These are phyloP conservation scores for Crassisporium funariophilum DNA, from an alignment of 768 basidiomycete genomes.

Conservation along the genomic window DNA sequence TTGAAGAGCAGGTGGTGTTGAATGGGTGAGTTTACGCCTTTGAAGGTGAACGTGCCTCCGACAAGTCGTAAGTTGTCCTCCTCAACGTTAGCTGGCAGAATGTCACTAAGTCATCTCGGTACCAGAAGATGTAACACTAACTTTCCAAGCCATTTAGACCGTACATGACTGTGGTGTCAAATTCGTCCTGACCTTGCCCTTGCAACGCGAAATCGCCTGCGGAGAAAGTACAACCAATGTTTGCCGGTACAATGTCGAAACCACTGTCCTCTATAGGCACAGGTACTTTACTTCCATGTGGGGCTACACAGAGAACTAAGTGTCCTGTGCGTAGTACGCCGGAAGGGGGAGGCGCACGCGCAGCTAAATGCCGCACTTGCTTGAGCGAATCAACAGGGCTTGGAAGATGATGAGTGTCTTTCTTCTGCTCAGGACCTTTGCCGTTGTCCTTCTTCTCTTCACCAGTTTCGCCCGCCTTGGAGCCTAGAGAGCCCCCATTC, in stretches of 20 bases:
- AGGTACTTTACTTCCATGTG: slow-evolving; percentile 32
- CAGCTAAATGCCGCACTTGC: slow-evolving; percentile 24
- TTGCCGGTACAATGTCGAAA: slow-evolving; percentile 39
- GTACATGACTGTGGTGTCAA: slow-evolving; percentile 40
- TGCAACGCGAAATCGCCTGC: slow-evolving; percentile 41
- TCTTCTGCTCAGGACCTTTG: slow-evolving; percentile 1
- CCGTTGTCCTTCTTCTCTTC: background rate
- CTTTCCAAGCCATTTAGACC: slow-evolving; percentile 56
- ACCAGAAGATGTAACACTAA: slow-evolving; percentile 25
- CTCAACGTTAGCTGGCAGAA: slow-evolving; percentile 15
- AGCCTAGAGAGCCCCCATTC: too few species aligned
- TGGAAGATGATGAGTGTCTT: slow-evolving; percentile 9
- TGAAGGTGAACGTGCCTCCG: slow-evolving; percentile 64
- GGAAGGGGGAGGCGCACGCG: slow-evolving; percentile 29
- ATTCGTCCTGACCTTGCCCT: slow-evolving; percentile 28
- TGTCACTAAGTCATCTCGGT: background rate
- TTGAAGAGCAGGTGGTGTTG: slow-evolving; percentile 48
- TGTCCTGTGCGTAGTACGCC: slow-evolving; percentile 37
- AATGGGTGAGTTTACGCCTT: slow-evolving; percentile 41
- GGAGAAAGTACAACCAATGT: slow-evolving; percentile 48
- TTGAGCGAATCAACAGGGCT: slow-evolving; percentile 16
- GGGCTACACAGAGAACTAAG: slow-evolving; percentile 53
- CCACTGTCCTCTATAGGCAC: slow-evolving; percentile 40
- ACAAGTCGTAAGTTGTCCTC: slow-evolving; percentile 38
- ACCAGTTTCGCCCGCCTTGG: background rate